A percentile compares a stretch with the other conserved stretches of the same genome.
Evolutionary conservation across 1,284 basidiomycete genomes (phyloP).

Genomic region (Leccinum pseudoinsigne): DNA sequence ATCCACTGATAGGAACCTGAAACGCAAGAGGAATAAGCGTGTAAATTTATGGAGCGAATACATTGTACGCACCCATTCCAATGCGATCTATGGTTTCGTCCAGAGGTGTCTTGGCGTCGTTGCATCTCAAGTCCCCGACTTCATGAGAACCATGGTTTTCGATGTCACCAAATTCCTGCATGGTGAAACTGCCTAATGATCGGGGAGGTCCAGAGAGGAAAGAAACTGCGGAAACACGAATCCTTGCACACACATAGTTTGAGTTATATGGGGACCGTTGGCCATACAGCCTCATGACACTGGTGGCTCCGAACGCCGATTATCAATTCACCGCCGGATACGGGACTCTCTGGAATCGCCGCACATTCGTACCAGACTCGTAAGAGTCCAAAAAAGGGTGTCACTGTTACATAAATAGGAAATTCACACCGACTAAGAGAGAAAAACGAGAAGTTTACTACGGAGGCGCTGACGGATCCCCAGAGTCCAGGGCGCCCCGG

Average conservation of each 20-base stretch:
- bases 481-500: too few relatives aligned
- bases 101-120: conserved; percentile 62
- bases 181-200: conserved; percentile 28
- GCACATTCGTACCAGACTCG: neutral
- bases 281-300: neutral
- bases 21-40: neutral
- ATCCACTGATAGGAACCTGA: conserved; percentile 79
- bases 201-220: conserved; percentile 45
- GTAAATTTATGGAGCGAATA: neutral
- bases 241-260: neutral
- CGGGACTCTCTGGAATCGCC: neutral
- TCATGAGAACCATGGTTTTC: conserved; percentile 35
- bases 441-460: too few relatives aligned
- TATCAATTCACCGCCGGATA: neutral
- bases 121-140: conserved; percentile 36
- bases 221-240: conserved; percentile 45
- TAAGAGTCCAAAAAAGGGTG: neutral
- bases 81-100: conserved; percentile 88
- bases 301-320: neutral
- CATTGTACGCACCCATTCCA: conserved; percentile 71
- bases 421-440: neutral
- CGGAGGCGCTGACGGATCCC: too few relatives aligned
- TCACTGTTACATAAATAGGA: neutral
- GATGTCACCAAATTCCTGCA: conserved; percentile 34
- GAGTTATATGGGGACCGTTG: neutral